Percentiles rank a stretch among this genome's conserved stretches.
These are phyloP conservation scores for Alternaria rosae DNA, from an alignment of 2,329 filamentous ascomycete genomes.

Conservation along the genomic window DNA sequence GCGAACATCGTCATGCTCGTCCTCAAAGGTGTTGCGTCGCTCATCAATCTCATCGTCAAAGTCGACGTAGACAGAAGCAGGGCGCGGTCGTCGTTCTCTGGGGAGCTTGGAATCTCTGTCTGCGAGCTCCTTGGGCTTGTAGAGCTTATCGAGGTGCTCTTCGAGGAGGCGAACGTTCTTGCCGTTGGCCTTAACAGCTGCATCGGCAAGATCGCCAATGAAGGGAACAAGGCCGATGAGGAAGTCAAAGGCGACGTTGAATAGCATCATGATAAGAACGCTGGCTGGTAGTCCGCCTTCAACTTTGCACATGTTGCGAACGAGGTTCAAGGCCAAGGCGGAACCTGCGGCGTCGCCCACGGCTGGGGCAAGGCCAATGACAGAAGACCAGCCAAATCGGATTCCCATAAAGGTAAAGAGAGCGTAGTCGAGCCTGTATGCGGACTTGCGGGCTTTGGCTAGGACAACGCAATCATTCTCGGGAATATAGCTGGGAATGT, in stretches of 20 bases:
- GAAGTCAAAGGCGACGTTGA: slow-evolving; percentile 81
- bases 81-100: slow-evolving; percentile 43
- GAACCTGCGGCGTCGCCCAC: slow-evolving; percentile 57
- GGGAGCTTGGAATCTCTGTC: slow-evolving; percentile 28
- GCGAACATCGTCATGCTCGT: slow-evolving; percentile 36
- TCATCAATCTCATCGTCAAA: slow-evolving; percentile 51
- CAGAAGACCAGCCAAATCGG: slow-evolving; percentile 85
- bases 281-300: slow-evolving; percentile 75
- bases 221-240: slow-evolving; percentile 76
- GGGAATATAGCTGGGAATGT: slow-evolving; percentile 82
- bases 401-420: slow-evolving; percentile 84
- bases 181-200: slow-evolving; percentile 76
- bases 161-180: slow-evolving; percentile 76
- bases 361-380: slow-evolving; percentile 84
- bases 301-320: slow-evolving; percentile 74
- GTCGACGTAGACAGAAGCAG: slow-evolving; percentile 58
- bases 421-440: slow-evolving; percentile 84
- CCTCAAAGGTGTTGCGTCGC: slow-evolving; percentile 30
- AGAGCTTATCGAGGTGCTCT: slow-evolving; percentile 71
- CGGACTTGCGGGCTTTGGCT: slow-evolving; percentile 83
- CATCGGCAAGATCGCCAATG: slow-evolving; percentile 77
- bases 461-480: slow-evolving; percentile 82
- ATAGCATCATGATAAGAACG: slow-evolving; percentile 74
- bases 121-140: slow-evolving; percentile 56
- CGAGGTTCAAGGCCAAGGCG: slow-evolving; percentile 70